phyloP scores from a whole-genome alignment of 768 basidiomycete species.

The Nevesoporus exiguus region DNA sequence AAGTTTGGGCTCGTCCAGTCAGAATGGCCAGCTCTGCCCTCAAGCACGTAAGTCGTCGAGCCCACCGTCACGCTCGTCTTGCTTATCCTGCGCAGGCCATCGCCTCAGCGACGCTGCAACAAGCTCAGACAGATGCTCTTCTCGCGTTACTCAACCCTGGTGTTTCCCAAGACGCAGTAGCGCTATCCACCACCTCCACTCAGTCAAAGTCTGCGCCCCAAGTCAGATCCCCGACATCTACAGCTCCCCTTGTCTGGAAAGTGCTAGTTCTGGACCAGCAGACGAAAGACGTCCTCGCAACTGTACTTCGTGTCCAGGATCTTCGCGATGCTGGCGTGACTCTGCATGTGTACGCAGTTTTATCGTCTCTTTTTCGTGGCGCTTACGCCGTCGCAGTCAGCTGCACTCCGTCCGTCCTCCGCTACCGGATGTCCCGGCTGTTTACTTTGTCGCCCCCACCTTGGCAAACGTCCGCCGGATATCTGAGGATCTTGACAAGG shows the following conservation, averaged over 20 bases:
- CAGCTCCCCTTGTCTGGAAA: slow-evolving; percentile 90
- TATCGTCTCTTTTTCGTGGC: not conserved
- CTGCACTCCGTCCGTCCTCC: slow-evolving; percentile 86
- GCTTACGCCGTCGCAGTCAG: slow-evolving; percentile 53
- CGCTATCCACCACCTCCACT: slow-evolving; percentile 4
- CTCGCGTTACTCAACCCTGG: slow-evolving; percentile 87
- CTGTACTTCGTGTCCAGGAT: slow-evolving; percentile 93
- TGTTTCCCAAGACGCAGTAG: slow-evolving; percentile 36
- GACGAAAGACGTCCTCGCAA: slow-evolving; percentile 95
- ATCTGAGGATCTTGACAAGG: slow-evolving; percentile 87
- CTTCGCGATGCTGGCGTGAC: slow-evolving; percentile 96
- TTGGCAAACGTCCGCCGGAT: slow-evolving; percentile 83
- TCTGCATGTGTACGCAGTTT: slow-evolving; percentile 81
- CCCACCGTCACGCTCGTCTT: not conserved
- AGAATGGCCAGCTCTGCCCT: slow-evolving; percentile 44
- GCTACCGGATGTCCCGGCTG: slow-evolving; percentile 90
- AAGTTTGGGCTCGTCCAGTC: not conserved
- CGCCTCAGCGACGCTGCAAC: slow-evolving; percentile 67
- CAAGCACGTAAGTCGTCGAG: slow-evolving; percentile 38
- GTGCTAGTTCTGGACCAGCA: slow-evolving; percentile 91
- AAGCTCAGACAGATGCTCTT: slow-evolving; percentile 83
- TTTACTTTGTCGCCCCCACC: slow-evolving; percentile 95
- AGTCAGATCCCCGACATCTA: slow-evolving; percentile 49
- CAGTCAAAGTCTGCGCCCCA: slow-evolving; percentile 34
- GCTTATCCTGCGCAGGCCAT: slow-evolving; percentile 38